Evolutionary conservation across 495 filamentous ascomycete genomes (phyloP), one percentile per base, ranked within the genome.

Genomic region (Chaetomium cochliodes): DNA sequence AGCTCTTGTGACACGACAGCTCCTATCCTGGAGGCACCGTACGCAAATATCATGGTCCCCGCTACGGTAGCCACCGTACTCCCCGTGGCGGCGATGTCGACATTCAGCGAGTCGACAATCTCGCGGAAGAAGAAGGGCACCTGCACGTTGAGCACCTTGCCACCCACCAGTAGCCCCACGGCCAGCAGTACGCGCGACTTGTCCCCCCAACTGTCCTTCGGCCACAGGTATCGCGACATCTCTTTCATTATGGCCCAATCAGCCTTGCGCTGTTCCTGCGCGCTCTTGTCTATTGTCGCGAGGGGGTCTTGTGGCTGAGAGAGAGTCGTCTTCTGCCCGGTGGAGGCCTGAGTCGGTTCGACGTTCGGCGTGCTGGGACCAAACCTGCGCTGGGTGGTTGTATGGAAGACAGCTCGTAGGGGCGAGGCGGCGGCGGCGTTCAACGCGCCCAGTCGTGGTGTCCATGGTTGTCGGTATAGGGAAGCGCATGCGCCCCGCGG

Each of bases 171-270:
- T 59, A 98, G 78, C 5, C 81, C 87, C 5, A 98, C 80, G 15
- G 92, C 89, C 25, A 93, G 79, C 30, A 89, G 85, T 41, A 98
- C 94, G 67, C 94, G 87, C 61, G 90, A 77, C 74, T 93, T 92
- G 9, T 92, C 92, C 25, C 88, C 88, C 70, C 89, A 78, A 69
- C 89, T 91, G 75, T 89, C 86, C 84, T 94, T 96, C 33, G 94
- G 94, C 94, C 94, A 98, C n/a, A 98, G 77, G 74, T 98, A 98
- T 61, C 85, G 87, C 50, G 89, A 86, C 93, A 98, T 97, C 75
- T 98, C 92, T 77, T 92, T 96, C 81, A 98, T 93, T 53, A 98
- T 98, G 8, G 91, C 92, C 94, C 96, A 98, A 67, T 98, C 94
- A 7, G 92, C 96, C 76, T 92, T 96, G 53, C 94, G 85, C 78